These are phyloP conservation scores for Blastobotrys muscicola DNA, from an alignment of 805 yeast species.

Conservation along the genomic window DNA sequence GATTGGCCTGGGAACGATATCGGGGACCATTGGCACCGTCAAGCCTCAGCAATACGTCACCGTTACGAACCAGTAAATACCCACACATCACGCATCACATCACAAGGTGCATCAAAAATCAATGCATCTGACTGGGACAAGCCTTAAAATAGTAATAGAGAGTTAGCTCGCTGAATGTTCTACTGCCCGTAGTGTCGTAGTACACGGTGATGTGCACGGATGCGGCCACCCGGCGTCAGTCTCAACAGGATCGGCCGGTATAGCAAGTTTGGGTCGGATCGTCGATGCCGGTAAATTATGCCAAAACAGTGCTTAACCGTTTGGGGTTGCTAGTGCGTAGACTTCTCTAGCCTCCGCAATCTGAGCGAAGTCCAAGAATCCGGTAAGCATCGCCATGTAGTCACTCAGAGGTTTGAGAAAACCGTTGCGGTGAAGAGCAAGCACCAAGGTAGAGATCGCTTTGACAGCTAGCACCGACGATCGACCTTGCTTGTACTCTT, in stretches of 20 bases:
- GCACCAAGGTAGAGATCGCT: conserved; percentile 10
- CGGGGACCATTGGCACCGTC: conserved; percentile 54
- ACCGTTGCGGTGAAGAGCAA: conserved; percentile 9
- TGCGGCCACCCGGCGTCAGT: too few species aligned
- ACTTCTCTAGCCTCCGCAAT: conserved; percentile 16
- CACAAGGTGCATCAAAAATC: background rate
- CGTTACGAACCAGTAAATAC: conserved; percentile 4
- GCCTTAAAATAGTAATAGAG: background rate
- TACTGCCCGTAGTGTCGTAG: conserved; percentile 2
- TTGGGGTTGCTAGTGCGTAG: conserved; percentile 5
- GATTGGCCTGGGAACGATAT: conserved; percentile 65
- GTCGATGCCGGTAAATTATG: background rate
- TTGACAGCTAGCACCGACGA: conserved; percentile 5
- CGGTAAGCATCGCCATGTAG: conserved; percentile 11
- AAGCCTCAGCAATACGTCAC: conserved; percentile 9
- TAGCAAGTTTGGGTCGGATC: background rate
- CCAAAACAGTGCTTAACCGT: background rate
- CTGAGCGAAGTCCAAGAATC: conserved; percentile 13
- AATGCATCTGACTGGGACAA: too few species aligned
- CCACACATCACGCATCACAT: background rate
- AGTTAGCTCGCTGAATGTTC: conserved; percentile 1
- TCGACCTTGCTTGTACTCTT: background rate
- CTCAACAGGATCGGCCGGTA: too few species aligned
- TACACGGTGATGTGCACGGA: background rate
- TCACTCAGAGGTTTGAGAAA: conserved; percentile 10